phyloP scores from a whole-genome alignment of 257 asterid species.

The Thymus quinquecostatus region DNA sequence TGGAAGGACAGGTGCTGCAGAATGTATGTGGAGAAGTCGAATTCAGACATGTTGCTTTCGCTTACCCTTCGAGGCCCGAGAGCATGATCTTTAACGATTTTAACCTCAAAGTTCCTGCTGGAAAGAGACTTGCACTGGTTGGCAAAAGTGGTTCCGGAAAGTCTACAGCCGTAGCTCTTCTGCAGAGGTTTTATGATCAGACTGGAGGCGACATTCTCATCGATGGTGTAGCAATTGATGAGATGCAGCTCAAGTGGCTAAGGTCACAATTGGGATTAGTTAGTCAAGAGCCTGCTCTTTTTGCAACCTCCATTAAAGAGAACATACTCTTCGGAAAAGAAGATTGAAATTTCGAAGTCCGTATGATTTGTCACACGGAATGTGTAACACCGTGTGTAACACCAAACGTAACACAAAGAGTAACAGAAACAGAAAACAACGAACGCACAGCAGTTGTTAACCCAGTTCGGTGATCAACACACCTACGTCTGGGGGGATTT shows the following conservation, averaged over 20 bases:
- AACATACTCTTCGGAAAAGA: constrained; percentile 71
- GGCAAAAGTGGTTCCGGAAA: constrained; percentile 97
- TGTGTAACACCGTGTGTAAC: too few relatives aligned
- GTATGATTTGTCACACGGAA: too few relatives aligned
- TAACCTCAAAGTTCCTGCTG: constrained; percentile 6
- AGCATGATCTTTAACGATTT: too few relatives aligned
- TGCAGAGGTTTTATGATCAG: constrained; percentile 91
- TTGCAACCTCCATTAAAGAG: constrained; percentile 92
- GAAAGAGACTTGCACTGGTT: constrained; percentile 83
- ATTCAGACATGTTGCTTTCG: constrained; percentile 77
- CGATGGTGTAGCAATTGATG: constrained; percentile 37
- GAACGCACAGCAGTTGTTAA: too few relatives aligned
- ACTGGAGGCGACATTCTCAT: too few relatives aligned
- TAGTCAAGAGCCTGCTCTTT: constrained; percentile 39
- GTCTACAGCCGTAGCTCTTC: constrained; percentile 76
- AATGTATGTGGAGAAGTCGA: constrained; percentile 31
- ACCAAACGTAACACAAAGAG: too few relatives aligned
- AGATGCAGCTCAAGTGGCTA: constrained; percentile 65
- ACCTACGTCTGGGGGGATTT: too few relatives aligned
- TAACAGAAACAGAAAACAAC: too few relatives aligned
- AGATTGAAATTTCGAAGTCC: too few relatives aligned
- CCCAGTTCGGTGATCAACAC: too few relatives aligned
- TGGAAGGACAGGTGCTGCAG: constrained; percentile 43
- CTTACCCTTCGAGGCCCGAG: constrained; percentile 73
- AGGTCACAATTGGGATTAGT: constrained; percentile 41